phyloP scores from a whole-genome alignment of 306 rosid species.

The Quercus agrifolia region DNA sequence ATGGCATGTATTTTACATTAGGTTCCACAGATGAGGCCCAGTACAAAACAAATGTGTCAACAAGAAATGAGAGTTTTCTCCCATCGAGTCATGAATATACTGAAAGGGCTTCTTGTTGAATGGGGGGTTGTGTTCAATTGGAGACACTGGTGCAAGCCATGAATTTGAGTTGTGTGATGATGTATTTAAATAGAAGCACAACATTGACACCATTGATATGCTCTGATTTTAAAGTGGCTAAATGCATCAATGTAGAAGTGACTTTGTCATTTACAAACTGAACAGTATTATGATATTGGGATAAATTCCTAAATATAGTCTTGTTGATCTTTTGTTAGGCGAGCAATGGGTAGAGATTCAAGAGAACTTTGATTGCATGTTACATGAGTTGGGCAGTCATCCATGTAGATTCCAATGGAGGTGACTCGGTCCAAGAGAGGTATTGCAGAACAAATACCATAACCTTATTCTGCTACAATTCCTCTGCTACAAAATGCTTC shows the following conservation, averaged over 20 bases:
- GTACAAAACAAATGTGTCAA: neutral
- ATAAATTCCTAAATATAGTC: neutral
- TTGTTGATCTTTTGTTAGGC: neutral
- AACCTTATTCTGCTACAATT: no score
- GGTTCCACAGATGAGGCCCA: neutral
- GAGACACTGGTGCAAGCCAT: constrained; percentile 2
- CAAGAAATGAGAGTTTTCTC: neutral
- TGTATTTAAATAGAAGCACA: neutral
- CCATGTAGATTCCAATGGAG: constrained; percentile 76
- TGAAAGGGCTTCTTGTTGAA: neutral
- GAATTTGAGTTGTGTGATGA: neutral
- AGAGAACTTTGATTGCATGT: neutral
- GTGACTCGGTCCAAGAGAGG: constrained; percentile 49
- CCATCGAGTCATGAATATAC: neutral
- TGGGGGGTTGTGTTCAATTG: neutral
- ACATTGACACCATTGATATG: neutral
- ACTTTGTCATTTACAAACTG: neutral
- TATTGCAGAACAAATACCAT: constrained; percentile 7
- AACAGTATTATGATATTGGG: neutral
- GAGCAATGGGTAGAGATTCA: neutral
- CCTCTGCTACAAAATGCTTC: no score
- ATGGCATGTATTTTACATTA: neutral
- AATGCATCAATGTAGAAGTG: neutral
- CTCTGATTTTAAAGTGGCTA: neutral
- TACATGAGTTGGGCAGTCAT: constrained; percentile 74